These are phyloP conservation scores for Ophiocordyceps camponoti-floridani DNA, from an alignment of 2,329 filamentous ascomycete species.

Conservation along the genomic window DNA sequence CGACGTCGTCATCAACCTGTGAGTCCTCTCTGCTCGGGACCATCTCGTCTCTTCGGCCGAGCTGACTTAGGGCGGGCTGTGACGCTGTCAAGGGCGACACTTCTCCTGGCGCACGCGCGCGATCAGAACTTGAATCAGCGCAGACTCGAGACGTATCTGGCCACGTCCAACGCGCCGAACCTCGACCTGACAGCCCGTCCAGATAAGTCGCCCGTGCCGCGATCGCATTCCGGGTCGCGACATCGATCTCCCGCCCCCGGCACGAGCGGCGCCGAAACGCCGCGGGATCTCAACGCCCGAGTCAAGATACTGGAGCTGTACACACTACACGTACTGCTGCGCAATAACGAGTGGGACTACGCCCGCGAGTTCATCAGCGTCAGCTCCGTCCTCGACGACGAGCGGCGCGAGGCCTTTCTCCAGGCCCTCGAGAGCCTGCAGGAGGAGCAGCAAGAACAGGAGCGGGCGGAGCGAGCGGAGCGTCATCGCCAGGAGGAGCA, in stretches of 20 bases:
- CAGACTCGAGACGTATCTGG: conserved; percentile 75
- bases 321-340: conserved; percentile 80
- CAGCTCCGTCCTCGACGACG: conserved; percentile 78
- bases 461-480: conserved; percentile 44
- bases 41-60: neutral
- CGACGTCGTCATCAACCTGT: conserved; percentile 85
- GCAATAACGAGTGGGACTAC: conserved; percentile 93
- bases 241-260: conserved; percentile 28
- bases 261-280: conserved; percentile 56
- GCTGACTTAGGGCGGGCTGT: neutral
- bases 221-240: conserved; percentile 16
- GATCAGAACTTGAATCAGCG: conserved; percentile 73
- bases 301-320: conserved; percentile 92
- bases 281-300: conserved; percentile 64
- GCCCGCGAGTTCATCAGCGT: conserved; percentile 77
- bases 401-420: conserved; percentile 74
- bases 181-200: conserved; percentile 54
- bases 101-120: conserved; percentile 77
- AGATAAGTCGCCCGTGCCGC: conserved; percentile 21
- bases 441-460: conserved; percentile 65
- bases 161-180: conserved; percentile 53
- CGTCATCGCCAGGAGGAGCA: conserved; percentile 36
- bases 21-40: conserved; percentile 15
- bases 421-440: conserved; percentile 69
- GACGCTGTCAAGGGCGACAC: conserved; percentile 46